Evolutionary conservation across 306 rosid genomes (phyloP).

Genomic region (Parietaria judaica): DNA sequence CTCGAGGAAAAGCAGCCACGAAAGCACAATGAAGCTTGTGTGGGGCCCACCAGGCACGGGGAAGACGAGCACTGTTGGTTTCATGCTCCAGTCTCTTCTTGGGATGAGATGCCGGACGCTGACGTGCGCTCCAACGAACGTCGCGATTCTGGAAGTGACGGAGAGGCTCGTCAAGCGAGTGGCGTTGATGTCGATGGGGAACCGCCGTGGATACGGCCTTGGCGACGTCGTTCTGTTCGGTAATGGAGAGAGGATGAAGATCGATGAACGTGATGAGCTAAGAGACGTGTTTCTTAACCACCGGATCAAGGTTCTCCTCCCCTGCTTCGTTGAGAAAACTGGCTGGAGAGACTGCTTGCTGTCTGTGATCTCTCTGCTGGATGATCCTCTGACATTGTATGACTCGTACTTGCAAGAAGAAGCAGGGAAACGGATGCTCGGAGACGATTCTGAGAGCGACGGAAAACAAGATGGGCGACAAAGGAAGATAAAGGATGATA

Average conservation of each 20-base stretch:
- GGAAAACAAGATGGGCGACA: too few relatives aligned
- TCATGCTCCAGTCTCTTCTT: constrained; percentile 33
- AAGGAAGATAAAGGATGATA: too few relatives aligned
- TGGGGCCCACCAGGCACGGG: constrained; percentile 90
- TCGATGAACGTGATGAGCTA: constrained; percentile 33
- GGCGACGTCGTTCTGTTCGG: constrained; percentile 63
- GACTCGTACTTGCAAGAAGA: constrained; percentile 16
- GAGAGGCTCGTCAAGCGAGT: constrained; percentile 39
- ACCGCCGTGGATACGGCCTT: constrained; percentile 24
- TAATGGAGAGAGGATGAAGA: constrained; percentile 40
- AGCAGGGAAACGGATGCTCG: constrained; percentile 6
- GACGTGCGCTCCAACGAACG: constrained; percentile 66
- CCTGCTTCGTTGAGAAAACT: constrained; percentile 28
- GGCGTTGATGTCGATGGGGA: constrained; percentile 15
- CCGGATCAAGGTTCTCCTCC: constrained; percentile 36
- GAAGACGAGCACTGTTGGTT: constrained; percentile 54
- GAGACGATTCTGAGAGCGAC: constrained; percentile 17
- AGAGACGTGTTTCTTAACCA: constrained; percentile 41
- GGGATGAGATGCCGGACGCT: constrained; percentile 36
- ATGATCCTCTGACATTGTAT: constrained; percentile 39
- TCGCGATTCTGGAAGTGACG: constrained; percentile 58
- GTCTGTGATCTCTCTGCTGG: constrained; percentile 49
- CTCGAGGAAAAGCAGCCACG: constrained; percentile 21
- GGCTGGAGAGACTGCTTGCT: constrained; percentile 46
- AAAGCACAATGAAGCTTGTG: constrained; percentile 42